phyloP scores from a whole-genome alignment of 768 basidiomycete genomes.

The Xanthoconium purpureum region DNA sequence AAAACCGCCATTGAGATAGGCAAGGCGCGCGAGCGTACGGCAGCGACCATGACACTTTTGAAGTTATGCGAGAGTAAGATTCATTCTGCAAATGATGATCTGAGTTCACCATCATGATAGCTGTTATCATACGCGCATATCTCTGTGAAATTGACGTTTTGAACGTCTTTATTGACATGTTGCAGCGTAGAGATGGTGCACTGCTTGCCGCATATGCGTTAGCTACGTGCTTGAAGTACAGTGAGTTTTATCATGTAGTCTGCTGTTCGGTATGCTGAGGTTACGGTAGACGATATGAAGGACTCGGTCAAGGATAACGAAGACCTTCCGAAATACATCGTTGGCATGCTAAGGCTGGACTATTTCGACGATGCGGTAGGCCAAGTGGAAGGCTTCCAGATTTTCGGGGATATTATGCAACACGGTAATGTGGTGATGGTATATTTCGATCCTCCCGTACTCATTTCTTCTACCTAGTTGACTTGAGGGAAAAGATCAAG shows the following conservation, averaged over 20 bases:
- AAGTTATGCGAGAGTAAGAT: slow-evolving; percentile 20
- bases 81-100: not conserved
- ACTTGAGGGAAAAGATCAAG: slow-evolving; percentile 12
- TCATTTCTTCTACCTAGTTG: slow-evolving; percentile 1
- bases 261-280: not conserved
- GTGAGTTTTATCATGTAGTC: slow-evolving; percentile 3
- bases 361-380: slow-evolving; percentile 27
- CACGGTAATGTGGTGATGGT: slow-evolving; percentile 4
- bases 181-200: slow-evolving; percentile 12
- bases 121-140: not conserved
- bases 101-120: slow-evolving; percentile 8
- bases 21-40: slow-evolving; percentile 15
- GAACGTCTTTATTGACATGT: slow-evolving; percentile 11
- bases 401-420: slow-evolving; percentile 22
- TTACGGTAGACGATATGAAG: slow-evolving; percentile 13
- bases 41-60: slow-evolving; percentile 22
- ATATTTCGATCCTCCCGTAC: too few species aligned
- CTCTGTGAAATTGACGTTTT: slow-evolving; percentile 8
- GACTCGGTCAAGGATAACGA: slow-evolving; percentile 4
- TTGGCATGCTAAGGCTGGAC: slow-evolving; percentile 20
- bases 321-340: slow-evolving; percentile 14
- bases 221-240: slow-evolving; percentile 10
- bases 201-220: slow-evolving; percentile 24
- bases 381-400: slow-evolving; percentile 23
- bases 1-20: not conserved